Evolutionary conservation across 2,329 filamentous ascomycete species (phyloP).

Genomic region (Aspergillus quadricinctus): DNA sequence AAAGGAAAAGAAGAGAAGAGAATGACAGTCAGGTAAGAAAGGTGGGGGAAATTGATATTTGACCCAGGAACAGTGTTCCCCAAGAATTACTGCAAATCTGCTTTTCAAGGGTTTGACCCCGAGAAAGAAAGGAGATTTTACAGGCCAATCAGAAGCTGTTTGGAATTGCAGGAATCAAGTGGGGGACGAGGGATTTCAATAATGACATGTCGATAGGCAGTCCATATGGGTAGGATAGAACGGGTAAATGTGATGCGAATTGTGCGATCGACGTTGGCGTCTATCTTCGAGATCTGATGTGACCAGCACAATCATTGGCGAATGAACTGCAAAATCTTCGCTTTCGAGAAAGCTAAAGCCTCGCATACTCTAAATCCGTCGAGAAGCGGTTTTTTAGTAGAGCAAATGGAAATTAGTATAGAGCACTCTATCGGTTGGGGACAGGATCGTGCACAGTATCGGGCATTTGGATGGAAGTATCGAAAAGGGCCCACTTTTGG

Average conservation of each 20-base stretch:
- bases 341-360: constrained; percentile 6
- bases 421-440: constrained; percentile 1
- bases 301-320: constrained; percentile 24
- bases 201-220: constrained; percentile 13
- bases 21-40: not conserved
- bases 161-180: constrained; percentile 7
- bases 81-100: constrained; percentile 15
- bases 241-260: constrained; percentile 20
- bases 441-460: constrained; percentile 5
- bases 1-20: constrained; percentile 5
- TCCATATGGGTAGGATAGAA: constrained; percentile 15
- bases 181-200: constrained; percentile 12
- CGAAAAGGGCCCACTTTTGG: constrained; percentile 4
- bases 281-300: constrained; percentile 17
- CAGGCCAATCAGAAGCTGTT: not conserved
- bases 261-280: constrained; percentile 21
- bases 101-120: constrained; percentile 14
- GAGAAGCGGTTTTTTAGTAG: not conserved
- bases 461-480: constrained; percentile 2
- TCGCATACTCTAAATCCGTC: constrained; percentile 1
- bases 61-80: constrained; percentile 1
- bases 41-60: not conserved
- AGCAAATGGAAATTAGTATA: constrained; percentile 2
- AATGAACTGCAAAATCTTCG: constrained; percentile 14
- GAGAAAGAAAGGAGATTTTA: not conserved